Evolutionary conservation across 805 yeast genomes (phyloP), one percentile per base, ranked within the genome.

Genomic region (Wickerhamiella occidentalis): DNA sequence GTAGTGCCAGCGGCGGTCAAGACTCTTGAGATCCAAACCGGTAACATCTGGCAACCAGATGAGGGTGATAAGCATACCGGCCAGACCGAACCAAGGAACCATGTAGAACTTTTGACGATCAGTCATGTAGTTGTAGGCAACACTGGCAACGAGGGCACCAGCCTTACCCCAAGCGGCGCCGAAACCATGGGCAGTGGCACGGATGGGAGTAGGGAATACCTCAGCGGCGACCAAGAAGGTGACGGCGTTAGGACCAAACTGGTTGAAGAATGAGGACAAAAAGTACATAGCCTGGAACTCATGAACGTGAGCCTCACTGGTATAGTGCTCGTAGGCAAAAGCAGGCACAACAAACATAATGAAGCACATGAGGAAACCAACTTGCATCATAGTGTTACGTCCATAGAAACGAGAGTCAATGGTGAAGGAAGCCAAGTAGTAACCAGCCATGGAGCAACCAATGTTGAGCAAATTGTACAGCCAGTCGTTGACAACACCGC

Each of bases 391-490:
- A 50, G 74, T 66, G 67, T 73, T 77, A 65, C 83, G 75, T 54
- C 83, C 83, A 55, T 73, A 61, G 58, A 61, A 50, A 28, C 58
- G 53, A 23, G 67, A 67, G 62, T 78, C 83, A 53, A 78, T 63
- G 50, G 77, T 70, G 54, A 77, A 72, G 47, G 74, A 70, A 33
- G 82, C 65, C 45, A 70, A 62, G 77, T 80, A 78, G 68, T 78
- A 78, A 53, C 83, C 83, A 52, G 78, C 80, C 56, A 78, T 67
- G 29, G 81, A 72, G 74, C 96, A 96, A 51, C 96, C 96, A 67
- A 63, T 57, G 60, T 67, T 67, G 59, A 66, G 57, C 54, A 67
- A 30, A 55, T 65, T 67, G 58, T 60, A 67, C 50, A 67, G 53
- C 69, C 81, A 74, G 59, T 71, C 68, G 57, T 73, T 64, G 64